Base-by-base conservation (phyloP, 2,329 filamentous ascomycete species). In the Hypoxylon sp. region DNA sequence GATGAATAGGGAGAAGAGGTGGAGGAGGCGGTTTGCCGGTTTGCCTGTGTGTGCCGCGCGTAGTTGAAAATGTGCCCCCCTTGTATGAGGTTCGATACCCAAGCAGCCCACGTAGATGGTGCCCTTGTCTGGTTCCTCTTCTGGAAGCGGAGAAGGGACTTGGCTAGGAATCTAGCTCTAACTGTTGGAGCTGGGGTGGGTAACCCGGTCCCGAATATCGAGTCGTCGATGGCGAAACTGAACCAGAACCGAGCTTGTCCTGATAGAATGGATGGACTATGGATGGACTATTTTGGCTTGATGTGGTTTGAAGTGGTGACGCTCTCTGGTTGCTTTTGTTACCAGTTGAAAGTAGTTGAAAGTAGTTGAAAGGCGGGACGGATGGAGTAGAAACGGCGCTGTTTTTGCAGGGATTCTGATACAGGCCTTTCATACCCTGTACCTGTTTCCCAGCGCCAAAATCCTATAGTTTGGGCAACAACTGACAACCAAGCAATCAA, bases 41-140 rank as follows among this genome's bases (percentile, higher is more conserved):
- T 69, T 66, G 58, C 59, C 68, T 63, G 62, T 69, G 68, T 71
- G 68, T 71, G 67, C 65, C 68, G 68, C 68, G 68, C 58, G 65
- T 68, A 60, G 63, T 59, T 55, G 53, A 61, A 62, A 61, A 52
- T 58, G 31, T 59, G 46, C 39, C 35, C 46, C 50, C 54, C 52
- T 55, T 57, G 59, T 59, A 59, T 52, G 59, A 60, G 50, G 44
- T 48, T 65, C n/a, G 48, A 63, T 61, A 52, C 46, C 47, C 63
- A 70, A 70, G 67, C 55, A 64, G 59, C 52, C 48, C 53, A 58
- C 51, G 42, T 47, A 62, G 31, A 22, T 44, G 19, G 8, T 37
- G 47, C 26, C 47, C 47, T 58, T 22, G 50, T 53, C 46, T 60
- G 22, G 50, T 58, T 42, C 37, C 37, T 58, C 39, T 57, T 63